Percentiles rank a stretch among this genome's conserved stretches.
These are phyloP conservation scores for Ceratocystis papillata DNA, from an alignment of 2,329 filamentous ascomycete species.

Conservation along the genomic window DNA sequence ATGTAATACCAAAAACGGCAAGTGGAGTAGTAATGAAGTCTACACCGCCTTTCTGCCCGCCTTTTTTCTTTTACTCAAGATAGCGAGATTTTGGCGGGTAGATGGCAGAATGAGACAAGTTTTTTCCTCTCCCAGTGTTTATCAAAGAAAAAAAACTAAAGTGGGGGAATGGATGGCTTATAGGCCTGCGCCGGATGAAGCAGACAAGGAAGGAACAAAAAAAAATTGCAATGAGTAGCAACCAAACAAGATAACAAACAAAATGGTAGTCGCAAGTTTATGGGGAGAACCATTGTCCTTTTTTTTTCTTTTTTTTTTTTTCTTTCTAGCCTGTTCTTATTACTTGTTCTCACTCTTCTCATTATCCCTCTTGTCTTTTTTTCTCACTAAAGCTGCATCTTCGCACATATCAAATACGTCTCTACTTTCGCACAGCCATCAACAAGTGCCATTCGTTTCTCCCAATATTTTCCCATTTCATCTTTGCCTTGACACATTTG, in stretches of 20 bases:
- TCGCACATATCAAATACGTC: too few relatives aligned
- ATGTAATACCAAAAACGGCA: slow-evolving; percentile 7
- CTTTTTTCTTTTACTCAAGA: background rate
- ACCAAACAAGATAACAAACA: slow-evolving; percentile 13
- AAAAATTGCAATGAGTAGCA: slow-evolving; percentile 1
- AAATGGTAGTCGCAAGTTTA: background rate
- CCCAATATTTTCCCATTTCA: too few relatives aligned
- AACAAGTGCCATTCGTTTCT: too few relatives aligned
- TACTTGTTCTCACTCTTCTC: background rate
- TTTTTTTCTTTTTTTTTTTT: slow-evolving; percentile 9
- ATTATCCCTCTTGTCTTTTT: too few relatives aligned
- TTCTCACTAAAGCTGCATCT: too few relatives aligned
- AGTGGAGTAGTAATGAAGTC: slow-evolving; percentile 11
- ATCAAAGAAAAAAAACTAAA: slow-evolving; percentile 15
- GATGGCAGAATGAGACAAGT: slow-evolving; percentile 12
- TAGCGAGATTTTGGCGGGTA: too few relatives aligned
- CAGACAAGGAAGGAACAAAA: slow-evolving; percentile 16
- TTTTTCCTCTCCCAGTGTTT: background rate
- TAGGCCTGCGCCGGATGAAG: background rate
- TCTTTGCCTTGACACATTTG: too few relatives aligned
- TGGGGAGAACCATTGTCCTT: background rate
- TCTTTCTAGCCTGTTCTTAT: too few relatives aligned
- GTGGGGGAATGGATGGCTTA: slow-evolving; percentile 14
- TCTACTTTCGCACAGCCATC: too few relatives aligned
- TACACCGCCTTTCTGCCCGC: slow-evolving; percentile 16